Conservation (phyloP, 352 stramenopile species). For the Globisporangium lucens region DNA sequence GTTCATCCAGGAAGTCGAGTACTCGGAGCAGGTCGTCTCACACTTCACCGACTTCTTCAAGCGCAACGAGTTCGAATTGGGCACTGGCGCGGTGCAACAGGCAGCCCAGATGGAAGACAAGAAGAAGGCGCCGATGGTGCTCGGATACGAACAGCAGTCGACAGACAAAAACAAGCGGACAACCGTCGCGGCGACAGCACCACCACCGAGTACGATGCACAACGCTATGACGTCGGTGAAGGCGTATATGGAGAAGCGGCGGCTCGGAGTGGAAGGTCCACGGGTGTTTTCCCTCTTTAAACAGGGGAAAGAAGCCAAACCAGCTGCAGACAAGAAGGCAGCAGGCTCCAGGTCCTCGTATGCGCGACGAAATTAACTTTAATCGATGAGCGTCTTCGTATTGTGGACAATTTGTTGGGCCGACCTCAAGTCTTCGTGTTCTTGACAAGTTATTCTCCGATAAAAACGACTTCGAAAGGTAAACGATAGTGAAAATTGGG, state of each 20-base stretch:
- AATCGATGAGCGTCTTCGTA: not conserved
- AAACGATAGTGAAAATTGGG: not conserved
- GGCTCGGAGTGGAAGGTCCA: conserved; percentile 3
- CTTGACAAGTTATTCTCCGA: not conserved
- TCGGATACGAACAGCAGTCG: conserved; percentile 37
- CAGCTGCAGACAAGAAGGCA: not conserved
- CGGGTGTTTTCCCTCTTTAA: conserved; percentile 22
- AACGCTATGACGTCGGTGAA: conserved; percentile 28
- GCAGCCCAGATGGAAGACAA: not conserved
- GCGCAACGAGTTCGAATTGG: conserved; percentile 47
- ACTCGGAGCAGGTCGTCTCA: conserved; percentile 55
- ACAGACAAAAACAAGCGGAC: conserved; percentile 3
- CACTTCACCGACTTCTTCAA: conserved; percentile 67
- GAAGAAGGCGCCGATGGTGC: conserved; percentile 20
- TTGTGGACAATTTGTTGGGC: not conserved
- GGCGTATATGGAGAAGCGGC: conserved; percentile 30
- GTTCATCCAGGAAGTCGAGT: conserved; percentile 68
- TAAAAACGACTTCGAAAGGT: not conserved
- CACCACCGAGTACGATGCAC: conserved; percentile 14
- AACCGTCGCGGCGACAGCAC: not conserved
- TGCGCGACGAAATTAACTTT: conserved; percentile 1
- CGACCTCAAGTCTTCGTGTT: not conserved
- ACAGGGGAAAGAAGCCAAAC: conserved; percentile 9
- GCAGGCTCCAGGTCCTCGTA: not conserved
- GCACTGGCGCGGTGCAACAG: conserved; percentile 7